A percentile compares a stretch with the other conserved stretches of the same genome.
Evolutionary conservation across 2,329 filamentous ascomycete genomes (phyloP).

Genomic region (Plectosphaerella plurivora): DNA sequence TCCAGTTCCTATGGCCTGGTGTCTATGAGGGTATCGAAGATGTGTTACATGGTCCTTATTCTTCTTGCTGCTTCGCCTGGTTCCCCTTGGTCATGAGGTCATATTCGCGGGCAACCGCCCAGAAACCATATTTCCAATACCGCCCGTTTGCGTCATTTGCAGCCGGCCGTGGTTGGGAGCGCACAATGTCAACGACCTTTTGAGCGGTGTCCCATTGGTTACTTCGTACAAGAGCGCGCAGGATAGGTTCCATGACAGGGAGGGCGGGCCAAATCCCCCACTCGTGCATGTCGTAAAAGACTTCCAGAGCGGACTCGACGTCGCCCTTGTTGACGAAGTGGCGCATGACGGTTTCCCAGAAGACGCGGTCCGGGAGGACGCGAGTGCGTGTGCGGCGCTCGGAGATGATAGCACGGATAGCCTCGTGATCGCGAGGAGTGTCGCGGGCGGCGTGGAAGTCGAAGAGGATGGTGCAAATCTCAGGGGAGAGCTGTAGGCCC

Average conservation of each 20-base stretch:
- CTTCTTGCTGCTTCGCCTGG: constrained; percentile 12
- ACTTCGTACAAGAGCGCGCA: constrained; percentile 6
- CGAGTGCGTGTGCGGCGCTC: constrained; percentile 29
- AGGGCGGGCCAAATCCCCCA: constrained; percentile 17
- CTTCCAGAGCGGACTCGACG: constrained; percentile 14
- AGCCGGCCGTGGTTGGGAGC: constrained; percentile 4
- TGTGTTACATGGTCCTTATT: constrained; percentile 4
- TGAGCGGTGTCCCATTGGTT: constrained; percentile 21
- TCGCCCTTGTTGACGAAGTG: constrained; percentile 9
- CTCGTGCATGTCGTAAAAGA: constrained; percentile 41
- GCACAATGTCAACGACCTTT: constrained; percentile 25
- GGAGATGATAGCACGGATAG: constrained; percentile 56
- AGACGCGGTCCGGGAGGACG: constrained; percentile 16
- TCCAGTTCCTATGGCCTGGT: no score
- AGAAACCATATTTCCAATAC: constrained; percentile 46
- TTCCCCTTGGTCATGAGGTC: constrained; percentile 25
- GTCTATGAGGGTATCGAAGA: background rate
- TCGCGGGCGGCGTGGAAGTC: constrained; percentile 60
- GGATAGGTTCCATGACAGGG: constrained; percentile 10
- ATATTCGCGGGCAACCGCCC: constrained; percentile 38
- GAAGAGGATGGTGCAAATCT: constrained; percentile 72
- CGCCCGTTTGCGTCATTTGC: constrained; percentile 15
- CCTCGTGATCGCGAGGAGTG: constrained; percentile 52
- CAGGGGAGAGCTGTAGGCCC: constrained; percentile 49
- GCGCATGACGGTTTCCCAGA: constrained; percentile 13